phyloP scores from a whole-genome alignment of 1,284 basidiomycete species.

The Sparassis latifolia region DNA sequence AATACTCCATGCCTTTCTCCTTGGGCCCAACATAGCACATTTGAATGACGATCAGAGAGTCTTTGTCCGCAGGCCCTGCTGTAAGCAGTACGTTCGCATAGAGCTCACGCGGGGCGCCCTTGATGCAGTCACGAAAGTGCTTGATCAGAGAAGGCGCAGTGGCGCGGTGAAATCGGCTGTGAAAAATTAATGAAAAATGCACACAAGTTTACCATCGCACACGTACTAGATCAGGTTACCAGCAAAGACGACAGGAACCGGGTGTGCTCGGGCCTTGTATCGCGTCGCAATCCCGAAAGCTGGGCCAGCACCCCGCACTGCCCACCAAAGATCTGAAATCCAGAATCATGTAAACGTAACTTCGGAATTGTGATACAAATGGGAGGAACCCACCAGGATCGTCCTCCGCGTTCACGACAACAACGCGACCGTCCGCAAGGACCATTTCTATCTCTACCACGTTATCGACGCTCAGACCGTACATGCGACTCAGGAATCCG shows the following conservation, averaged over 20 bases:
- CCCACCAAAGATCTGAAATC: conserved; percentile 79
- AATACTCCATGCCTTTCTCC: conserved; percentile 70
- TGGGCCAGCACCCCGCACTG: conserved; percentile 78
- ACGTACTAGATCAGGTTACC: conserved; percentile 83
- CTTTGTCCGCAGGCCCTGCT: conserved; percentile 74
- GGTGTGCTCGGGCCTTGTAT: conserved; percentile 81
- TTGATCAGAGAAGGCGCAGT: conserved; percentile 84
- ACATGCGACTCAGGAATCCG: conserved; percentile 79
- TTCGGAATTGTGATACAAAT: not conserved
- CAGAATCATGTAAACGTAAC: too few relatives aligned
- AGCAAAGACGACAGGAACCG: conserved; percentile 83
- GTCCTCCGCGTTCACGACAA: conserved; percentile 62
- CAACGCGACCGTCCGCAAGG: conserved; percentile 70
- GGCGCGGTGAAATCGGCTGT: conserved; percentile 74
- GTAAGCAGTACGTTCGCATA: conserved; percentile 88
- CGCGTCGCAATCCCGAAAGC: conserved; percentile 82
- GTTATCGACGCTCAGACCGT: conserved; percentile 82
- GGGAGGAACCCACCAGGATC: conserved; percentile 44
- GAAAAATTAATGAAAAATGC: conserved; percentile 5
- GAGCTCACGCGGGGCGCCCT: conserved; percentile 77
- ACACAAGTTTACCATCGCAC: not conserved
- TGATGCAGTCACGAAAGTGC: conserved; percentile 90
- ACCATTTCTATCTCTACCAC: conserved; percentile 84
- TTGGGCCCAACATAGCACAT: conserved; percentile 79
- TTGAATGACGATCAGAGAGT: conserved; percentile 84